These are phyloP conservation scores for Trichoderma endophyticum DNA, from an alignment of 2,329 filamentous ascomycete species.

Conservation along the genomic window DNA sequence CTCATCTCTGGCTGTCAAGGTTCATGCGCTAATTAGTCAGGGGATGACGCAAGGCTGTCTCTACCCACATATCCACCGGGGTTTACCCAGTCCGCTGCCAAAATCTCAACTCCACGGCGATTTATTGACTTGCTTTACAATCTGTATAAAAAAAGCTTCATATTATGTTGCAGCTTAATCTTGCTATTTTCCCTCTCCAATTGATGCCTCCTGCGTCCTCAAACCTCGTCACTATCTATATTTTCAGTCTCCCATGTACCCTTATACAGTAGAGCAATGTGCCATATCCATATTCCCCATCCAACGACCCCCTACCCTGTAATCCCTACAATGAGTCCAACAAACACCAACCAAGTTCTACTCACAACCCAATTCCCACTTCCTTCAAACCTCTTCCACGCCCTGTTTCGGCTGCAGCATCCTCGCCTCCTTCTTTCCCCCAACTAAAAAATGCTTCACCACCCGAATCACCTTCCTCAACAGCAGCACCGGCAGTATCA, in stretches of 20 bases:
- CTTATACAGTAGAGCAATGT: neutral
- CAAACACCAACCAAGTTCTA: neutral
- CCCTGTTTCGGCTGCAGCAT: neutral
- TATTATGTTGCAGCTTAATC: neutral
- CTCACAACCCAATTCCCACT: neutral
- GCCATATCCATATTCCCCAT: neutral
- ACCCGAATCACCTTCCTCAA: neutral
- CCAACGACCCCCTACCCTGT: neutral
- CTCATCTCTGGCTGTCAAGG: neutral
- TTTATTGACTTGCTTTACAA: neutral
- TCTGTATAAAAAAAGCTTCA: neutral
- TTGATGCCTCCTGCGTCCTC: neutral
- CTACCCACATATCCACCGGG: neutral
- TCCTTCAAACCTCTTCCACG: neutral
- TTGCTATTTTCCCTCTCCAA: neutral
- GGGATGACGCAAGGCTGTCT: neutral
- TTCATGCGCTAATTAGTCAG: neutral
- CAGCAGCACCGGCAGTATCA: constrained; percentile 61
- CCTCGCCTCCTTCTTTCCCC: neutral
- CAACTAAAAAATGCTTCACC: neutral
- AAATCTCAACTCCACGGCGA: neutral
- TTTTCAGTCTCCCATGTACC: neutral
- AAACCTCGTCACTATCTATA: neutral
- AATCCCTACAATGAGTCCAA: neutral
- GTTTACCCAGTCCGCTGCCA: neutral